These are phyloP conservation scores for Verticillium albo-atrum DNA, from an alignment of 2,329 filamentous ascomycete genomes.

Conservation along the genomic window DNA sequence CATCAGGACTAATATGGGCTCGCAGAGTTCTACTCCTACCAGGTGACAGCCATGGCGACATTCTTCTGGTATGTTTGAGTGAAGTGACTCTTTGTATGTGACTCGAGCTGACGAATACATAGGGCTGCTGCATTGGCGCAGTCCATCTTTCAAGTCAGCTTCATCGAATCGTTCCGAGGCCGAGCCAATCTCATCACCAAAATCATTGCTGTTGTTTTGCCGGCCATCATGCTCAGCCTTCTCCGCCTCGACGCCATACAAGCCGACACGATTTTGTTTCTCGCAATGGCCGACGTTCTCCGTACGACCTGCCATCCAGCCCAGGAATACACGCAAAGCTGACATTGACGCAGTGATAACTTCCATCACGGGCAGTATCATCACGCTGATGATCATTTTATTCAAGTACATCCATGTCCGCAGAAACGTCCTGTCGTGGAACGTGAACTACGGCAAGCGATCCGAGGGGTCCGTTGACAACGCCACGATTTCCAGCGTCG, in stretches of 20 bases:
- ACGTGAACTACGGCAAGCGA: constrained; percentile 23
- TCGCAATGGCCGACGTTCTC: constrained; percentile 1
- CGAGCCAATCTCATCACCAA: background rate
- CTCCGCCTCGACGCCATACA: background rate
- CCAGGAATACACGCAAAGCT: background rate
- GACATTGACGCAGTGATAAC: background rate
- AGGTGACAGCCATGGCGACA: constrained; percentile 40
- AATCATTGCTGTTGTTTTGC: background rate
- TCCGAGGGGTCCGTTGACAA: constrained; percentile 9
- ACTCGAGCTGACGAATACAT: background rate
- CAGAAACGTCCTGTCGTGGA: constrained; percentile 23
- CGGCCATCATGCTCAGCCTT: background rate
- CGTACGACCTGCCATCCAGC: constrained; percentile 18
- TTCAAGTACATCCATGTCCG: constrained; percentile 17
- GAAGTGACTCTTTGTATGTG: background rate
- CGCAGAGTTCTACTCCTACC: constrained; percentile 45
- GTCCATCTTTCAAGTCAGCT: constrained; percentile 5
- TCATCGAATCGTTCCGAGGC: background rate
- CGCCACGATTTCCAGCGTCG: constrained; percentile 1
- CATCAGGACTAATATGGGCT: constrained; percentile 7
- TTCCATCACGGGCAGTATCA: background rate
- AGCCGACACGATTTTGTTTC: background rate
- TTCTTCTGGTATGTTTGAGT: constrained; percentile 35
- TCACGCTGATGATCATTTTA: background rate
- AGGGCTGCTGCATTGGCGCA: constrained; percentile 1